A percentile compares a stretch with the other conserved stretches of the same genome.
These are phyloP conservation scores for Talaromyces adpressus DNA, from an alignment of 495 filamentous ascomycete species.

Conservation along the genomic window DNA sequence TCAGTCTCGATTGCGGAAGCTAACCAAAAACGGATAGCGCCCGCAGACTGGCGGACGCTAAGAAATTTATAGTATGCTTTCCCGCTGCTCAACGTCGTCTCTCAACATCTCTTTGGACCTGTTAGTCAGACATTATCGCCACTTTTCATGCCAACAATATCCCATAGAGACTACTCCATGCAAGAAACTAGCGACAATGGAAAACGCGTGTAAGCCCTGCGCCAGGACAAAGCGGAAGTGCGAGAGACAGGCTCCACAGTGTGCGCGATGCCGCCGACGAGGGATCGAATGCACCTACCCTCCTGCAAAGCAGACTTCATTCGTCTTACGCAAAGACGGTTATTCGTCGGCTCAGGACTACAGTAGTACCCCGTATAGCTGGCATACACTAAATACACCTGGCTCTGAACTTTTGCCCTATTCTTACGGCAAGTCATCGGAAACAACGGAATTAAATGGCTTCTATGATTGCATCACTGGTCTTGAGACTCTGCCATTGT, in stretches of 20 bases:
- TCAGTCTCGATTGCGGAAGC: not conserved
- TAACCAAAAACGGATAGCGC: not conserved
- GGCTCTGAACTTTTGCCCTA: not conserved
- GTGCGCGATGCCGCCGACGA: not conserved
- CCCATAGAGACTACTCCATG: not conserved
- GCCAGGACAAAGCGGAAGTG: constrained; percentile 11
- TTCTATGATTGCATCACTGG: not conserved
- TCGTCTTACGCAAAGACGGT: not conserved
- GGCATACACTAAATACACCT: too few relatives aligned
- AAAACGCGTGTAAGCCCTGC: not conserved
- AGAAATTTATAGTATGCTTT: not conserved
- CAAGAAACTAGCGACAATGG: not conserved
- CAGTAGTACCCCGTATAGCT: not conserved
- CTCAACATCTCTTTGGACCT: not conserved
- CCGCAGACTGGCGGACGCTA: not conserved
- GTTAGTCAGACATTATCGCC: not conserved
- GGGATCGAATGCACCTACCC: not conserved
- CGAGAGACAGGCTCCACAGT: constrained; percentile 7
- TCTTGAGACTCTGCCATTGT: not conserved
- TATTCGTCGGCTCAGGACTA: not conserved
- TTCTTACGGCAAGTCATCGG: not conserved
- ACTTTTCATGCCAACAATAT: not conserved
- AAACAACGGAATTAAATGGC: not conserved
- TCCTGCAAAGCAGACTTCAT: not conserved
- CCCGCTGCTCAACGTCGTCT: not conserved